Evolutionary conservation across 192 early-diverging fungal genomes (phyloP), one percentile per base, ranked within the genome.

Genomic region (Allomyces arbusculus): DNA sequence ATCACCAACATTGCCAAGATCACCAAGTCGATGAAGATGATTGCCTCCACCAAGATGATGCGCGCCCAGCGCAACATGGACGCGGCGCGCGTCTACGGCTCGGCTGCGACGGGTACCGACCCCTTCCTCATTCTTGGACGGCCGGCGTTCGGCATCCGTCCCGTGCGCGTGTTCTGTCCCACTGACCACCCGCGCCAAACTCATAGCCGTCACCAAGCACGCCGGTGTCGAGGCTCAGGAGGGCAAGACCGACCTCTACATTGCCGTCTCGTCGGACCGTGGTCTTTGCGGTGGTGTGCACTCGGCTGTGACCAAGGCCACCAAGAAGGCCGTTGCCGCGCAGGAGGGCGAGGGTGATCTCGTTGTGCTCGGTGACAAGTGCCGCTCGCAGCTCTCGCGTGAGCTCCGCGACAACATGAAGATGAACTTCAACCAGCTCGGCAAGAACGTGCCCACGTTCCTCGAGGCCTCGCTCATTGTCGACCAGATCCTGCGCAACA

Each of bases 1-100:
- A 84, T 99, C 67, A 84, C 87, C 69, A 96, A 93, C 86, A 99
- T 97, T 80, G 90, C 87, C 72, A 99, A 99, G 40, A 97, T 99
- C 76, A 99, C 95, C 64, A 94, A 94, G 78, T 97, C 94, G 61
- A 99, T 99, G 94, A 99, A 99, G 85, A 95, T 99, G 92, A 99
- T 99, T 95, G 93, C 95, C 50, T 95, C 95, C 55, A 99, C 94
- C 77, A 99, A 99, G 84, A 90, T 94, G 72, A 74, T 80, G 25
- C 75, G 78, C 65, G 88, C 92, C 33, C 89, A 94, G 81, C 82
- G 86, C 66, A 79, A 77, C 70, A 94, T 95, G 92, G 87, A 90
- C 73, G 75, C 79, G 65, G 94, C 91, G 28, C 89, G 91, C 65
- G 72, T 74, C 45, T 94, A 89, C 70, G 87, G 87, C 63, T 23